phyloP scores from a whole-genome alignment of 2,329 filamentous ascomycete genomes.

The Fusarium anguioides region DNA sequence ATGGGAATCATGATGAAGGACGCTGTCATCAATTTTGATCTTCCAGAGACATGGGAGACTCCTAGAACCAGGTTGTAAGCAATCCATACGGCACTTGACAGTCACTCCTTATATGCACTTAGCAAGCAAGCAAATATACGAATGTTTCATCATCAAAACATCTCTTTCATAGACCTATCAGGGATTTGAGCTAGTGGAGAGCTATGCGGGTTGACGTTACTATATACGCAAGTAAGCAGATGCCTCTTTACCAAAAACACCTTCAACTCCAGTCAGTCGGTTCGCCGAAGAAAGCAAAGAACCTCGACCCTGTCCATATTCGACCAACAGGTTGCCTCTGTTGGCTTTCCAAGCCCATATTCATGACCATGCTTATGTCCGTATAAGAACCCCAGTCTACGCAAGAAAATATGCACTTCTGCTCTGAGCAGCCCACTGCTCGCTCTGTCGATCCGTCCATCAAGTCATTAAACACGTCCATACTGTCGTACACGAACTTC shows the following conservation, averaged over 20 bases:
- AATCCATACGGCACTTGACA: background rate
- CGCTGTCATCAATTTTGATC: constrained; percentile 47
- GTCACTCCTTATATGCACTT: background rate
- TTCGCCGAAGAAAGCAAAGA: constrained; percentile 17
- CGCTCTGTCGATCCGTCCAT: constrained; percentile 28
- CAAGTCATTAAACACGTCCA: constrained; percentile 35
- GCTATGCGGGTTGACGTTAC: constrained; percentile 31
- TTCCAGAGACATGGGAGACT: constrained; percentile 45
- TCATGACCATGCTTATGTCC: background rate
- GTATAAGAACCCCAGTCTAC: constrained; percentile 42
- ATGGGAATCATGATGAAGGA: constrained; percentile 55
- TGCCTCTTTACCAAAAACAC: constrained; percentile 40
- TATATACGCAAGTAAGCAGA: constrained; percentile 26
- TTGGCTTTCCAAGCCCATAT: constrained; percentile 22
- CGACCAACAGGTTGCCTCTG: constrained; percentile 35
- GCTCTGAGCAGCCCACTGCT: constrained; percentile 40
- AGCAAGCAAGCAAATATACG: background rate
- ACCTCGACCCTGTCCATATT: constrained; percentile 13
- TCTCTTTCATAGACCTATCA: constrained; percentile 25
- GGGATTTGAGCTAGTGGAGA: constrained; percentile 8
- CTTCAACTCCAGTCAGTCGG: constrained; percentile 36
- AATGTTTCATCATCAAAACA: constrained; percentile 14
- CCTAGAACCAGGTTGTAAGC: constrained; percentile 41
- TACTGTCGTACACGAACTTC: constrained; percentile 27
- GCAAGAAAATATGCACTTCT: constrained; percentile 27